Evolutionary conservation across 116 monocot genomes (phyloP), one percentile per base, ranked within the genome.

Genomic region (Cymodocea nodosa): DNA sequence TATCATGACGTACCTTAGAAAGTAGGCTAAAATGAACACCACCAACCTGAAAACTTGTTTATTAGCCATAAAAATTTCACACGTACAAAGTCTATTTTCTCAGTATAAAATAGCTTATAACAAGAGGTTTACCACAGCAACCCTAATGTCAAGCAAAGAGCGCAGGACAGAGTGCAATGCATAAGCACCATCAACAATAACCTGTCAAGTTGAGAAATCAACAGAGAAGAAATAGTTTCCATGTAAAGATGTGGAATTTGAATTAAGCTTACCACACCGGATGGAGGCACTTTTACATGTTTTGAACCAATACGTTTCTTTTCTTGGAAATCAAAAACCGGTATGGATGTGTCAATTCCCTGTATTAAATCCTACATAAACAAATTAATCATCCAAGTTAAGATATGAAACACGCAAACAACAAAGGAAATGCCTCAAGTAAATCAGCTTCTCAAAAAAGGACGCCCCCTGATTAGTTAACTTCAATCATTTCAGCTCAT

Each of bases 1-100:
- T 98, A 63, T 98, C 98, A 79, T 82, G 89, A 50, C 75, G 81
- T 51, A 98, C 98, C 86, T 98, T 98, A 50, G 98, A 98, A 51
- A 98, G 92, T 37, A 98, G 76, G 65, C 98, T 98, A 67, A 98
- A 98, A 77, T 98, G 98, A 68, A 98, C 92, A 63, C 98, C 98
- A 37, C 98, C 98, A 78, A 98, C 98, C 98, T 98, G 70, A 72
- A 63, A 48, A 64, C 16, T 34, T 66, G 25, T 30, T 66, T n/a
- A 53, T 66, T 10, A 53, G 17, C 14, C 25, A n/a, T 35, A 24
- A 39, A 24, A 5, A 23, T 51, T 53, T 23, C 37, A 36, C 6
- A 1, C n/a, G 9, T 16, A 7, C 37, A 59, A 2, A 59, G 25
- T 30, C 59, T 25, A 34, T 34, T 59, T 59, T 59, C 24, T 16